Conservation (phyloP, 306 rosid genomes). For the Cucumis cinereus region DNA sequence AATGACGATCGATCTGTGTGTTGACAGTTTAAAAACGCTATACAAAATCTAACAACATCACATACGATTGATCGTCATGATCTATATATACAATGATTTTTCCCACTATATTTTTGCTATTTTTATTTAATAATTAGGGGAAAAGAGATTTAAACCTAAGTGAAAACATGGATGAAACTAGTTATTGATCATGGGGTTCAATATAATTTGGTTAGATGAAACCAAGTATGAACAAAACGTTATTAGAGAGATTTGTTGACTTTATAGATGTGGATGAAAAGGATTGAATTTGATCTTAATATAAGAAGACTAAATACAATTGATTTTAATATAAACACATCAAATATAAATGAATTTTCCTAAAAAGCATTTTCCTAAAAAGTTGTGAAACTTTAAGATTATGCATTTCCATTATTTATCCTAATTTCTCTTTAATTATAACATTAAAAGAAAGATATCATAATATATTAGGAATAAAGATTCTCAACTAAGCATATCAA, state of each 20-base stretch:
- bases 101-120: too few relatives aligned
- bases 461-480: background rate
- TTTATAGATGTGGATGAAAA: background rate
- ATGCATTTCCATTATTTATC: background rate
- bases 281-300: background rate
- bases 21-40: too few relatives aligned
- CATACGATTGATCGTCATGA: too few relatives aligned
- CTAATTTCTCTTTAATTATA: background rate
- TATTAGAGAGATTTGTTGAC: background rate
- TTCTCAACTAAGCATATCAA: constrained; percentile 4
- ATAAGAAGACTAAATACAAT: background rate
- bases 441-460: background rate
- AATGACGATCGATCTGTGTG: too few relatives aligned
- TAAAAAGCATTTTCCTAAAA: background rate
- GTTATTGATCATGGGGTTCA: background rate
- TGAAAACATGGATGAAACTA: too few relatives aligned
- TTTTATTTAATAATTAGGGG: too few relatives aligned
- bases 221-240: background rate
- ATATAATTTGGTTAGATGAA: background rate
- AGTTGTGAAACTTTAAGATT: background rate
- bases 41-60: too few relatives aligned
- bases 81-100: too few relatives aligned
- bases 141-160: too few relatives aligned
- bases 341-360: background rate
- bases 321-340: background rate